Evolutionary conservation across 2,329 filamentous ascomycete species (phyloP), one percentile per base, ranked within the genome.

Genomic region (Clonostachys chloroleuca): DNA sequence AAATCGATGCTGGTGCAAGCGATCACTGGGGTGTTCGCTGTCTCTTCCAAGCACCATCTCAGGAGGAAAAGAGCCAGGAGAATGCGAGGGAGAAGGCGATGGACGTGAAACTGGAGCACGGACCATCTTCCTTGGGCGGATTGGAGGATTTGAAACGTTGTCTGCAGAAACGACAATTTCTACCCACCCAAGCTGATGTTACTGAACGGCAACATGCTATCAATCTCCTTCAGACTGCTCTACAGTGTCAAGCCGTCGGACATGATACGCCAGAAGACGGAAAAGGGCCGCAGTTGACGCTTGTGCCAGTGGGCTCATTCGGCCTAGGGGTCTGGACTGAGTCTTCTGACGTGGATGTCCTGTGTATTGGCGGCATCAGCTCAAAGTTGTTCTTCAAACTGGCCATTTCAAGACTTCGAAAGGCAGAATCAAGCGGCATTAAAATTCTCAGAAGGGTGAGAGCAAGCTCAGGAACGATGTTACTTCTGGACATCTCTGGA

Each of bases 251-350:
- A 8, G 56, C 54, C 44, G 45, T 47, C 5, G 34, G 43, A 12
- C 35, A 39, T 13, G 12, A 46, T 12, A 49, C 54, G 5, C 33
- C 40, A 3, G 48, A 55, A 34, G 35, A 39, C 4, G 52, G 55
- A 33, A 45, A 39, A 51, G 51, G 62, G 17, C 56, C 61, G 8
- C 56, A 58, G 3, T 59, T 85, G 36, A 65, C 82, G 2, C 56
- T 87, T 8, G 70, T 80, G 6, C 73, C 83, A 0, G 80, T 86
- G n/a, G 84, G 84, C 1, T 87, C 84, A 1, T 86, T 83, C 55
- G 80, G 77, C 4, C 65, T 87, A 4, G 78, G 77, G 10, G 76
- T 83, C 4, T 86, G 83, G 80, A 80, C 77, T 2, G 56, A 66
- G 2, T 59, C 70, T 0, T 87, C 83, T 2, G 81, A 86, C 53